Evolutionary conservation across 352 stramenopile genomes (phyloP), one percentile per base, ranked within the genome.

Genomic region (Aphanomyces euteiches): DNA sequence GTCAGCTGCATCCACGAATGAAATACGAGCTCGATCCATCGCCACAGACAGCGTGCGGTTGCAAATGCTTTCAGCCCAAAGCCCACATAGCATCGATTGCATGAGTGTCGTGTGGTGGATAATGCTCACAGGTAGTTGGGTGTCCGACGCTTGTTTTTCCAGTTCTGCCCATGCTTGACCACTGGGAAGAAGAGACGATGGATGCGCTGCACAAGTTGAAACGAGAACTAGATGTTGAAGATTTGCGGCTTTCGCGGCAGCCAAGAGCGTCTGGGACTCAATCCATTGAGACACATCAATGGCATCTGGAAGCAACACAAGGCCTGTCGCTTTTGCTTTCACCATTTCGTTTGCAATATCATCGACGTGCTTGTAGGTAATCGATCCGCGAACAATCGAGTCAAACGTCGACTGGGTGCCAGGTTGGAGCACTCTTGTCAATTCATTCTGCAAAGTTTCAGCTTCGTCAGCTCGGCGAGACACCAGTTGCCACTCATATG

Each of bases 11-110:
- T 93, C 77, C 37, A 90, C 77, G 41, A 90, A 87, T 19, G 83
- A 79, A 8, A 90, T 72, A n/a, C 75, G 73, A 2, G 82, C 85
- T 57, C 47, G 54, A 58, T 88, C 87, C 17, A 90, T 78, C 19
- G 82, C 82, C 39, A 82, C 75, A 0, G 85, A 93, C 7, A 93
- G 66, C 36, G 81, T 90, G 17, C 85, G 81, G 0, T 81, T 81
- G 61, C 81, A 83, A 17, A 93, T 72, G 75, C 88, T 89, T 21
- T 89, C 79, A 19, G 72, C 78, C 67, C 82, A 7, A 8, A 74
- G 75, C 37, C 85, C 85, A 21, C 77, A 68, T 2, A 89, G 70
- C 19, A 91, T 82, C 8, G 68, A 72, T 53, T 93, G 77, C 85
- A 93, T 93, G 15, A 77, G 69, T 8, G 74, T 86, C 1, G 72